These are phyloP conservation scores for Alternaria sp. DNA, from an alignment of 2,329 filamentous ascomycete species.

Conservation along the genomic window DNA sequence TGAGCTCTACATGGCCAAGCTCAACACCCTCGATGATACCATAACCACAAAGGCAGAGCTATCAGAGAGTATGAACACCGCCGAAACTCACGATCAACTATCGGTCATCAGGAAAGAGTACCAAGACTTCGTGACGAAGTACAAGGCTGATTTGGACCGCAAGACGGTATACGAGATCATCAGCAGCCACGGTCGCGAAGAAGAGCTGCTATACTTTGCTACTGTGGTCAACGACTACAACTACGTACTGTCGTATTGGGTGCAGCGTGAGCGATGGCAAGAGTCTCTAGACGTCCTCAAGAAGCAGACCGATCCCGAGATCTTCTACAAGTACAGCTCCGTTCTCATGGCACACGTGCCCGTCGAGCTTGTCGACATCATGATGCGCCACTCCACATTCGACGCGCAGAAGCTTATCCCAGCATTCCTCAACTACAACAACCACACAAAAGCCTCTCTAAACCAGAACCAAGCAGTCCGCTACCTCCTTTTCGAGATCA, in stretches of 20 bases:
- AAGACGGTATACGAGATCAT: slow-evolving; percentile 96
- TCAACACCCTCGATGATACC: slow-evolving; percentile 92
- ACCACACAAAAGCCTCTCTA: slow-evolving; percentile 73
- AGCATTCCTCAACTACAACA: slow-evolving; percentile 92
- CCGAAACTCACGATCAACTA: slow-evolving; percentile 76
- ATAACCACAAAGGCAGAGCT: slow-evolving; percentile 89
- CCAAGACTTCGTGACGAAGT: slow-evolving; percentile 83
- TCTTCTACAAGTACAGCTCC: slow-evolving; percentile 96
- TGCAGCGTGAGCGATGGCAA: slow-evolving; percentile 90
- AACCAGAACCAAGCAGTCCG: slow-evolving; percentile 84
- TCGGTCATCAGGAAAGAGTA: slow-evolving; percentile 77
- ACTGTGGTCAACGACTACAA: slow-evolving; percentile 89
- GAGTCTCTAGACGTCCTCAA: slow-evolving; percentile 89
- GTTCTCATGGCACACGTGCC: slow-evolving; percentile 93
- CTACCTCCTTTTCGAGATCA: slow-evolving; percentile 92
- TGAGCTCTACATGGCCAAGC: slow-evolving; percentile 95
- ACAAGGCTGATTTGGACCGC: slow-evolving; percentile 86
- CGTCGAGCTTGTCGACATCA: slow-evolving; percentile 87
- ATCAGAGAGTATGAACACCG: slow-evolving; percentile 73
- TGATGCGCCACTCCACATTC: slow-evolving; percentile 89
- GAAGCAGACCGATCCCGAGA: slow-evolving; percentile 88
- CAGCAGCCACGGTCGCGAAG: slow-evolving; percentile 91
- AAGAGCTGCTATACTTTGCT: slow-evolving; percentile 90
- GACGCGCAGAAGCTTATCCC: slow-evolving; percentile 90
- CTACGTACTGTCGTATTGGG: slow-evolving; percentile 96